phyloP scores from a whole-genome alignment of 768 basidiomycete species.

The Hypholoma fasciculare region DNA sequence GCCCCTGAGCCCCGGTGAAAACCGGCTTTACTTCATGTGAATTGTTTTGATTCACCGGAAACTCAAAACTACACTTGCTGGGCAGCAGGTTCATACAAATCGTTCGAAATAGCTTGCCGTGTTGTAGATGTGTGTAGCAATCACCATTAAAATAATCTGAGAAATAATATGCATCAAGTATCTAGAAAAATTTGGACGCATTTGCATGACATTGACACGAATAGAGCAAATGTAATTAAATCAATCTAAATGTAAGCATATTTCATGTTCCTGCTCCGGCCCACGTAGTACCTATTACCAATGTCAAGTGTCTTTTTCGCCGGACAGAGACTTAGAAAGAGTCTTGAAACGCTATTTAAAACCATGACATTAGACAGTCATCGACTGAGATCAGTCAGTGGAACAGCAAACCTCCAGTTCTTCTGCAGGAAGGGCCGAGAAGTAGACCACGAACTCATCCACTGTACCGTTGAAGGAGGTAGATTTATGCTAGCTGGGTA shows the following conservation, averaged over 20 bases:
- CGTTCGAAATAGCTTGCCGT: constrained; percentile 10
- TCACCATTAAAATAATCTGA: constrained; percentile 9
- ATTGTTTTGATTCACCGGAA: constrained; percentile 9
- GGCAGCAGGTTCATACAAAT: constrained; percentile 10
- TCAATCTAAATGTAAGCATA: constrained; percentile 11
- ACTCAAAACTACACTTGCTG: constrained; percentile 8
- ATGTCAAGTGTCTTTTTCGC: constrained; percentile 2
- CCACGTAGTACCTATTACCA: not conserved
- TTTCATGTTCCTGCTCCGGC: constrained; percentile 4
- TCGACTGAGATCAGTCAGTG: not conserved
- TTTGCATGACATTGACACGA: constrained; percentile 2
- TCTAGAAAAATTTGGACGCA: constrained; percentile 4
- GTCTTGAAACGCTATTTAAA: constrained; percentile 10
- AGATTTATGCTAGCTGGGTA: too few relatives aligned
- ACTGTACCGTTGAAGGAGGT: too few relatives aligned
- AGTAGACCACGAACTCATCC: constrained; percentile 11
- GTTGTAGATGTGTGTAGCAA: constrained; percentile 8
- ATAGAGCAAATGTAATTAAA: constrained; percentile 1
- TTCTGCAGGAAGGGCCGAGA: constrained; percentile 6
- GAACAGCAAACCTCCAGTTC: constrained; percentile 14
- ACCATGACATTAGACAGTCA: not conserved
- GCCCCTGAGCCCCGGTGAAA: constrained; percentile 15
- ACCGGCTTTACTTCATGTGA: constrained; percentile 12
- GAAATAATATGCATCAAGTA: constrained; percentile 3
- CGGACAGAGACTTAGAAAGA: constrained; percentile 6